Conservation (phyloP, 1,284 basidiomycete species). For the Microbotryum saponariae region DNA sequence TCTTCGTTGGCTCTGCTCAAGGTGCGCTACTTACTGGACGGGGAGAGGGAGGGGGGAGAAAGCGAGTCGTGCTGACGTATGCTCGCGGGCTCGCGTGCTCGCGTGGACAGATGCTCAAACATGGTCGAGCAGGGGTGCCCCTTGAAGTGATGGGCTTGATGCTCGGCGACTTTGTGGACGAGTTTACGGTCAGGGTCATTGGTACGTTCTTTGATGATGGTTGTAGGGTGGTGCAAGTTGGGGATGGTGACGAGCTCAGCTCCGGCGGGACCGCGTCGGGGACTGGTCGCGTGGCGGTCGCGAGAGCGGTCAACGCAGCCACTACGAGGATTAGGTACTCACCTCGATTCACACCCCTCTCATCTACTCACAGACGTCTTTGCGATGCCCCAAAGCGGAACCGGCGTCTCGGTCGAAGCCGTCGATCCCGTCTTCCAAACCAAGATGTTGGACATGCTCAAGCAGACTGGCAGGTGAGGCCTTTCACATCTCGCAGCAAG, state of each 20-base stretch:
- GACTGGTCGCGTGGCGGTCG: too few species aligned
- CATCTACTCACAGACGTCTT: slow-evolving; percentile 64
- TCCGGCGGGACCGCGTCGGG: too few species aligned
- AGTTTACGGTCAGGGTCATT: slow-evolving; percentile 66
- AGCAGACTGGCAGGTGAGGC: slow-evolving; percentile 89
- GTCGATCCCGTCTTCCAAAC: slow-evolving; percentile 99
- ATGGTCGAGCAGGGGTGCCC: slow-evolving; percentile 95
- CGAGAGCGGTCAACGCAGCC: too few species aligned
- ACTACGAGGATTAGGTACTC: too few species aligned
- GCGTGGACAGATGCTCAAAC: slow-evolving; percentile 99
- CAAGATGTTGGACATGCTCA: slow-evolving; percentile 98
- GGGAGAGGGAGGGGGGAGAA: too few species aligned
- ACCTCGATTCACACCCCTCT: not conserved
- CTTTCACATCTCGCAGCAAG: not conserved
- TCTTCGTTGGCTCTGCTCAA: slow-evolving; percentile 87
- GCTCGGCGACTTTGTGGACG: slow-evolving; percentile 98
- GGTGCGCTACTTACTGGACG: slow-evolving; percentile 44
- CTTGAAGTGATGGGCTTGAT: slow-evolving; percentile 99
- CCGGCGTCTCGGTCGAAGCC: slow-evolving; percentile 96
- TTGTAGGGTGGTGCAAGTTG: too few species aligned
- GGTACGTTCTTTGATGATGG: not conserved
- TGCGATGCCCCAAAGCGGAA: slow-evolving; percentile 99
- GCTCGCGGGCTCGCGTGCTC: too few species aligned
- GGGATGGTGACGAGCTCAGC: too few species aligned
- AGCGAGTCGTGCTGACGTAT: slow-evolving; percentile 5